Percentiles rank a stretch among this genome's conserved stretches.
These are phyloP conservation scores for Capronia epimyces DNA, from an alignment of 2,329 filamentous ascomycete species.

Conservation along the genomic window DNA sequence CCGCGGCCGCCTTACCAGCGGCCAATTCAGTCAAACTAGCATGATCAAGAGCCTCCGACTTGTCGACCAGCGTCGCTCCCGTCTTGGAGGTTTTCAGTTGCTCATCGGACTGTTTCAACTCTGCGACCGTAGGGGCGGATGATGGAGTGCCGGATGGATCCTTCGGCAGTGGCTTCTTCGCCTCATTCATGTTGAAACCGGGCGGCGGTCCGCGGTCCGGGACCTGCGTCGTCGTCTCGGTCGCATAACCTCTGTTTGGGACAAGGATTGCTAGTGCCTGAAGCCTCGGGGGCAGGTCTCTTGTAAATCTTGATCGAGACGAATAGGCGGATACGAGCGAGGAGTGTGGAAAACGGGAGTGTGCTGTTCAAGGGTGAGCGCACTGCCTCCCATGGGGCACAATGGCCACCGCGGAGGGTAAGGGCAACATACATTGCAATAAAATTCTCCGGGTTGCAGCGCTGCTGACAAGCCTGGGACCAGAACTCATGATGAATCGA, in stretches of 20 bases:
- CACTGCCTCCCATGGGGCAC: not conserved
- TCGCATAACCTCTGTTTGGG: slow-evolving; percentile 50
- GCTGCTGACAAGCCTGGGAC: slow-evolving; percentile 29
- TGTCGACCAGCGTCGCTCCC: slow-evolving; percentile 40
- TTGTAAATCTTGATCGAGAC: slow-evolving; percentile 17
- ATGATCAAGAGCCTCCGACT: slow-evolving; percentile 45
- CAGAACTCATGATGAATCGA: slow-evolving; percentile 25
- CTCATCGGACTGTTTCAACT: slow-evolving; percentile 28
- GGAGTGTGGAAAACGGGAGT: slow-evolving; percentile 17
- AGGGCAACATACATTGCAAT: slow-evolving; percentile 19
- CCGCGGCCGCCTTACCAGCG: slow-evolving; percentile 49
- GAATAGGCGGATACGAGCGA: slow-evolving; percentile 13
- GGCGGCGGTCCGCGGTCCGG: slow-evolving; percentile 65
- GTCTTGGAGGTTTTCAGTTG: slow-evolving; percentile 37
- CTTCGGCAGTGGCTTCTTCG: slow-evolving; percentile 72
- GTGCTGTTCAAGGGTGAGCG: slow-evolving; percentile 17
- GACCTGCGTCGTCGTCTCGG: slow-evolving; percentile 50
- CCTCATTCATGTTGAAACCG: slow-evolving; percentile 83
- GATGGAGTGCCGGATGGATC: slow-evolving; percentile 38
- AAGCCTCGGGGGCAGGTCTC: slow-evolving; percentile 37
- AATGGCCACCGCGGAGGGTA: not conserved
- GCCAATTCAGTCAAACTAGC: slow-evolving; percentile 58
- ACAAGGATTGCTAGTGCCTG: slow-evolving; percentile 55
- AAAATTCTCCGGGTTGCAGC: slow-evolving; percentile 26
- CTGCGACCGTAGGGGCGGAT: slow-evolving; percentile 23